These are phyloP conservation scores for Lepidium didymum DNA, from an alignment of 345 rosid genomes.

Conservation along the genomic window DNA sequence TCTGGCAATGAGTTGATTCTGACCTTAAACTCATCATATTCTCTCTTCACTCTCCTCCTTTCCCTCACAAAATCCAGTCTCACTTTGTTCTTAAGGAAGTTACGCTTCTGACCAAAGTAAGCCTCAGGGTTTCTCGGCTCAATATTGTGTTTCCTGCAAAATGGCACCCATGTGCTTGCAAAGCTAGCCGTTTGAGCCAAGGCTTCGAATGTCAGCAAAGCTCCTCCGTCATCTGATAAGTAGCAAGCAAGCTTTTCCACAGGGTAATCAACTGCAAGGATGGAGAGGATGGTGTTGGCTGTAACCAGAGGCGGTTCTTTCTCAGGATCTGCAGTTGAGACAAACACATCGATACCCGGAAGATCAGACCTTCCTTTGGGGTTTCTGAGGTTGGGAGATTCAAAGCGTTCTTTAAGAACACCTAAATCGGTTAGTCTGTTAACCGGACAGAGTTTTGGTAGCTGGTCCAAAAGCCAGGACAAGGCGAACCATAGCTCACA, in stretches of 20 bases:
- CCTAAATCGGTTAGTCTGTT: conserved; percentile 60
- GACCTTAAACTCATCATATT: conserved; percentile 78
- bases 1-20: conserved; percentile 67
- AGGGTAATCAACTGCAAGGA: conserved; percentile 69
- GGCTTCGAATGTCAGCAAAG: conserved; percentile 71
- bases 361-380: conserved; percentile 78
- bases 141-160: conserved; percentile 62
- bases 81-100: conserved; percentile 69
- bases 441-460: conserved; percentile 76
- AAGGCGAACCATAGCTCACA: conserved; percentile 85
- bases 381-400: conserved; percentile 65
- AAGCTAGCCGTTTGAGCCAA: conserved; percentile 75
- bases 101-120: conserved; percentile 65
- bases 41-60: conserved; percentile 76
- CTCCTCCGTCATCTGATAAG: conserved; percentile 71
- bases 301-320: conserved; percentile 81
- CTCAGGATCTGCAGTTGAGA: conserved; percentile 78
- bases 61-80: conserved; percentile 69
- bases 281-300: conserved; percentile 69
- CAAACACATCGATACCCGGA: conserved; percentile 71
- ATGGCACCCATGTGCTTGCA: conserved; percentile 73
- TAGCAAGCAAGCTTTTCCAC: conserved; percentile 78
- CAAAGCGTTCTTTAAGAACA: conserved; percentile 56
- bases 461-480: conserved; percentile 75
- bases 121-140: conserved; percentile 78